Evolutionary conservation across 176 grass and related monocot genomes (phyloP), one percentile per base, ranked within the genome.

Genomic region (Triticum turgidum): DNA sequence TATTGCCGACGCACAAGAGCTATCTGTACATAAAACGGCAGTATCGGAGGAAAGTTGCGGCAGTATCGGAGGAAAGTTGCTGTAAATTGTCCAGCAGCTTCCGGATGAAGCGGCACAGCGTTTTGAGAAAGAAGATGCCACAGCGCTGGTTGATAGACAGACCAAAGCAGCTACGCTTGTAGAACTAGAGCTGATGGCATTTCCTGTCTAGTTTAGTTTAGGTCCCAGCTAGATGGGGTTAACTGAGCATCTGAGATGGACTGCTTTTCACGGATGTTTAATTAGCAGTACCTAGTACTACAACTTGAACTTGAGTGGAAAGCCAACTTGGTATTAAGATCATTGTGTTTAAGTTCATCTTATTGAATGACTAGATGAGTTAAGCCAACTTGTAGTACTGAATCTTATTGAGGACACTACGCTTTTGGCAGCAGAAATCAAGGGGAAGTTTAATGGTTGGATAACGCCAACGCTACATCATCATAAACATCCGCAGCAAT

Each of bases 201-300:
- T 79, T 90, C 22, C 13, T 59, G 77, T 83, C 83, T 22, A 65
- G 15, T 25, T 85, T 66, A 80, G 67, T 45, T 45, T 45, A 45
- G 42, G 7, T 2, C 17, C 1, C 14, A 1, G 11, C 5, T 13
- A 12, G 70, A 79, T 73, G 71, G 21, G 79, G 67, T 47, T 81
- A 37, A 68, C 33, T 12, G 2, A 44, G 24, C 68, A 37, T 61
- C 33, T 12, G 2, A 44, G 24, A 77, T 7, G 39, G 11, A 68
- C 30, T 3, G 30, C 29, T 21, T 69, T 69, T 77, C 24, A 27
- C 13, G 65, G 34, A 62, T 32, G 64, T 5, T 66, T 66, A 66
- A 8, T 33, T 56, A 7, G 52, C 52, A 20, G 17, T 0, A 56
- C 17, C 52, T 56, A 56, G 6, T 6, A 56, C 52, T 56, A 56